These are phyloP conservation scores for Viridothelium virens DNA, from an alignment of 495 filamentous ascomycete genomes.

Conservation along the genomic window DNA sequence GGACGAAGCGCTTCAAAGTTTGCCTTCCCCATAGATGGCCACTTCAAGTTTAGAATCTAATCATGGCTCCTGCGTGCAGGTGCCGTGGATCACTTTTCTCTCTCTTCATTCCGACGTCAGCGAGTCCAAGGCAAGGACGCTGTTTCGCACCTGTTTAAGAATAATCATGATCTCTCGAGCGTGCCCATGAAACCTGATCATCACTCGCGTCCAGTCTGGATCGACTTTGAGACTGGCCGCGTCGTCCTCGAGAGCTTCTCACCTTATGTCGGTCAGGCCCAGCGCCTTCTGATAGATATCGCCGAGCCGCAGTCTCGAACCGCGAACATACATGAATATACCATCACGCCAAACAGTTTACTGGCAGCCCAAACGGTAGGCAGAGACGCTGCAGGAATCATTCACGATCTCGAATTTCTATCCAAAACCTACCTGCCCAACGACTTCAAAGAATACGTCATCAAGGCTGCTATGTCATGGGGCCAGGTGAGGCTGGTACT, in stretches of 20 bases:
- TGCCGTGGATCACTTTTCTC: slow-evolving; percentile 21
- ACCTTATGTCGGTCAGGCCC: slow-evolving; percentile 71
- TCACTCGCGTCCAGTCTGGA: slow-evolving; percentile 81
- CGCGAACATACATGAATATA: slow-evolving; percentile 84
- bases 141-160: slow-evolving; percentile 47
- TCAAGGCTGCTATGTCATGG: slow-evolving; percentile 76
- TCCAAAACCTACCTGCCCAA: slow-evolving; percentile 79
- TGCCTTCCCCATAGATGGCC: slow-evolving; percentile 9
- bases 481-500: slow-evolving; percentile 93
- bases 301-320: slow-evolving; percentile 88
- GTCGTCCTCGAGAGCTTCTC: slow-evolving; percentile 97
- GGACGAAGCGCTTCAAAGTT: slow-evolving; percentile 16
- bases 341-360: slow-evolving; percentile 80
- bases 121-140: slow-evolving; percentile 22
- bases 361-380: slow-evolving; percentile 94
- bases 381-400: slow-evolving; percentile 71
- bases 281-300: slow-evolving; percentile 92
- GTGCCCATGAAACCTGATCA: slow-evolving; percentile 80
- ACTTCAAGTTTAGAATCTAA: slow-evolving; percentile 18
- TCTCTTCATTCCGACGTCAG: slow-evolving; percentile 21
- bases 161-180: slow-evolving; percentile 68
- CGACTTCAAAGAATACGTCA: slow-evolving; percentile 70
- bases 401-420: slow-evolving; percentile 74
- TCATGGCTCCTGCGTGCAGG: slow-evolving; percentile 10
- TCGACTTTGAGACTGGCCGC: slow-evolving; percentile 72